Conservation (phyloP, 1,139 yeast genomes). For the Debaryomyces subglobosus region DNA sequence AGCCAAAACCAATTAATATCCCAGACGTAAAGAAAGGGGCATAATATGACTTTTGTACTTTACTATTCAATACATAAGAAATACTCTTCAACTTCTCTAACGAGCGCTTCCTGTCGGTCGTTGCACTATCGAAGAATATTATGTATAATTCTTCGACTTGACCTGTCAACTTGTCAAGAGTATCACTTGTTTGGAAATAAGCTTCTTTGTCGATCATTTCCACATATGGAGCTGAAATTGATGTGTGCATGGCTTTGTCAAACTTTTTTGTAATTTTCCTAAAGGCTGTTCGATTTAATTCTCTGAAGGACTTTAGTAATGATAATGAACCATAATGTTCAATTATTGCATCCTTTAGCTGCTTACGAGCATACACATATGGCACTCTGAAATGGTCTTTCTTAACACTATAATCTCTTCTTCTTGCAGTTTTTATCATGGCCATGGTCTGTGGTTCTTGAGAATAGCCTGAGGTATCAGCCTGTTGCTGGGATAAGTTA, state of each 20-base stretch:
- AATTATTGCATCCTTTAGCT: slow-evolving; percentile 73
- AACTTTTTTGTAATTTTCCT: slow-evolving; percentile 87
- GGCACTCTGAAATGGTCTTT: slow-evolving; percentile 52
- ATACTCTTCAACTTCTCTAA: slow-evolving; percentile 67
- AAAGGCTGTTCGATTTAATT: slow-evolving; percentile 83
- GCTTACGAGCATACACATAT: slow-evolving; percentile 70
- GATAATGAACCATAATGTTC: slow-evolving; percentile 84
- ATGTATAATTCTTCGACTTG: slow-evolving; percentile 73
- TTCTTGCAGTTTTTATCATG: slow-evolving; percentile 23
- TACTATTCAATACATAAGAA: slow-evolving; percentile 43
- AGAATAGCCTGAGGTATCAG: too few relatives aligned
- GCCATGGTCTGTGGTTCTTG: slow-evolving; percentile 16
- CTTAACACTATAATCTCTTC: slow-evolving; percentile 38
- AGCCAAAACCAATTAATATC: slow-evolving; percentile 64
- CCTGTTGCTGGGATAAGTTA: not conserved
- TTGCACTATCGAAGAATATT: slow-evolving; percentile 59
- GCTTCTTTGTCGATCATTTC: slow-evolving; percentile 54
- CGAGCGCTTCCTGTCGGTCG: slow-evolving; percentile 73
- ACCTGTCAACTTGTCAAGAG: slow-evolving; percentile 60
- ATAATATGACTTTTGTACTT: slow-evolving; percentile 39
- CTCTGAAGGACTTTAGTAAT: slow-evolving; percentile 72
- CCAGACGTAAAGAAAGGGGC: slow-evolving; percentile 61
- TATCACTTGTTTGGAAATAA: slow-evolving; percentile 67
- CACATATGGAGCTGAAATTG: slow-evolving; percentile 59
- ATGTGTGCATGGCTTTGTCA: slow-evolving; percentile 68